Evolutionary conservation across 495 filamentous ascomycete species (phyloP), one percentile per base, ranked within the genome.

Genomic region (Penicillium verhagenii): DNA sequence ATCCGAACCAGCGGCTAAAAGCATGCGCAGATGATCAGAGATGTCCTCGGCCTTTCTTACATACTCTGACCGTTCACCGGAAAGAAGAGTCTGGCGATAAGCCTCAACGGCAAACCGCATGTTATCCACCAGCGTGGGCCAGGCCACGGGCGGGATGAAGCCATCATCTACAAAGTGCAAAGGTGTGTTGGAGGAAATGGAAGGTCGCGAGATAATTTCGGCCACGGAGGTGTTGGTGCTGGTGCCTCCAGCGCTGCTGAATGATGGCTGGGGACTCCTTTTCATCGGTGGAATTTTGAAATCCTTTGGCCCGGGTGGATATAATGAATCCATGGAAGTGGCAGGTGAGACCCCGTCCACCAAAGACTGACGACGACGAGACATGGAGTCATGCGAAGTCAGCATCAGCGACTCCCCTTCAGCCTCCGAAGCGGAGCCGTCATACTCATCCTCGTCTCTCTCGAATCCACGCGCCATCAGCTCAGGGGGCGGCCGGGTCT

Each of bases 31-130:
- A 70, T 97, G 92, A 66, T 98, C 95, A 25, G 94, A 97, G 47
- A 98, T 96, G 65, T 97, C 92, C 72, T 98, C 95, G 6, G 94
- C 94, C 50, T 87, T 84, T 47, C 86, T 82, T 24, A 97, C 95
- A 72, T 92, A 97, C 66, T 97, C 91, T 11, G 90, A 89, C 28
- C 91, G 83, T 61, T 90, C 85, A 51, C 84, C 84, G 50, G 82
- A 88, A 50, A 83, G 84, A 58, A 97, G 88, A 4, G 89, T 87
- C 60, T 95, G 88, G 25, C 91, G 82, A 66, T 96, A 98, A 24
- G 82, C 80, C 50, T 97, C 92, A 40, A 97, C 84, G 3, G 92
- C 87, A 61, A 83, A 79, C 50, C 87, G 89, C 86, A 96, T 97
- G 60, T 95, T 95, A 33, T 93, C 85, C 6, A 97, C 82, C 47